Conservation (phyloP, 73 alveolate genomes). For the Paramecium biaurelia region DNA sequence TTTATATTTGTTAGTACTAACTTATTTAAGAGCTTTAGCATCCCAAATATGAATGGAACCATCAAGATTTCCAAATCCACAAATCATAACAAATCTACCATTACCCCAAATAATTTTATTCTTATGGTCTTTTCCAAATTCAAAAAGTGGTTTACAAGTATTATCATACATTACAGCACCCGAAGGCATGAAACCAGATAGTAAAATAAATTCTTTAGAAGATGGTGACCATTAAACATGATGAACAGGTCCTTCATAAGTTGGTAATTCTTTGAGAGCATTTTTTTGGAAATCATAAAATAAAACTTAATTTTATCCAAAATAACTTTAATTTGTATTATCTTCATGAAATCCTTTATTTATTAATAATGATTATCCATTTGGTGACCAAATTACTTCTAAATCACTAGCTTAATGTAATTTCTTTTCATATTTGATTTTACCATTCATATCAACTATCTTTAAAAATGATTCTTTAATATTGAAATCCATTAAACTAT, state of each 20-base stretch:
- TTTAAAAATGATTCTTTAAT: background rate
- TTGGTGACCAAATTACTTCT: slow-evolving; percentile 34
- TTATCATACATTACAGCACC: slow-evolving; percentile 52
- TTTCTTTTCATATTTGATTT: slow-evolving; percentile 36
- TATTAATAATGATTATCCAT: slow-evolving; percentile 5
- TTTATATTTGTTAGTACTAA: slow-evolving; percentile 9
- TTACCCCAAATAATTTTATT: slow-evolving; percentile 23
- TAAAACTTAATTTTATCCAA: slow-evolving; percentile 22
- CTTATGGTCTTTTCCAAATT: slow-evolving; percentile 50
- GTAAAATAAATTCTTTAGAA: background rate
- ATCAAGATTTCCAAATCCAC: slow-evolving; percentile 46
- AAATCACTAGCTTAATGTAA: slow-evolving; percentile 1
- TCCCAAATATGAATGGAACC: slow-evolving; percentile 49
- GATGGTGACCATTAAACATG: slow-evolving; percentile 31
- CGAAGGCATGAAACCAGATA: slow-evolving; percentile 44
- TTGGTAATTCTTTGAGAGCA: background rate
- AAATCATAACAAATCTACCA: slow-evolving; percentile 17
- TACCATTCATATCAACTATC: background rate
- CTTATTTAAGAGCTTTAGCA: background rate
- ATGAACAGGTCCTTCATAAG: slow-evolving; percentile 47
- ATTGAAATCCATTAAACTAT: background rate
- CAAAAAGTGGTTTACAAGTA: slow-evolving; percentile 5
- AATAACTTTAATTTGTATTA: slow-evolving; percentile 20
- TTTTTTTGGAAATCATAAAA: background rate
- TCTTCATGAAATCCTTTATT: slow-evolving; percentile 50